phyloP scores from a whole-genome alignment of 2,329 filamentous ascomycete species.

The Berkeleyomyces rouxiae region DNA sequence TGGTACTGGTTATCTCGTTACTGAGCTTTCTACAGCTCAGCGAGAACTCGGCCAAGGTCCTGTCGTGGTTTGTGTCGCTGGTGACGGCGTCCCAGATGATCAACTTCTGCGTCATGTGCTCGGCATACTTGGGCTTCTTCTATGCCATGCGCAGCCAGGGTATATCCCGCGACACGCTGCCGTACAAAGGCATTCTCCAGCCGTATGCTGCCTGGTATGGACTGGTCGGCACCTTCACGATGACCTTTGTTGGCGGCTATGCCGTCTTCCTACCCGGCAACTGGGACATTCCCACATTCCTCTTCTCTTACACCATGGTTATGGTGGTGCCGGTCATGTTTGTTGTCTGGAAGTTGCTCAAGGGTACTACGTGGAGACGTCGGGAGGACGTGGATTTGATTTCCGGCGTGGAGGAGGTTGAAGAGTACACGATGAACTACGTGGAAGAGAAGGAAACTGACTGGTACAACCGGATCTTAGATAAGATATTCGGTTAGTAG shows the following conservation, averaged over 20 bases:
- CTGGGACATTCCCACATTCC: constrained; percentile 53
- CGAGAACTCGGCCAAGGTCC: constrained; percentile 45
- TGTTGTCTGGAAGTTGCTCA: constrained; percentile 53
- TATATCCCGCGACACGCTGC: constrained; percentile 47
- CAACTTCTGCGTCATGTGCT: constrained; percentile 52
- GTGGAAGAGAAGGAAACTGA: constrained; percentile 24
- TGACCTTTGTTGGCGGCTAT: constrained; percentile 63
- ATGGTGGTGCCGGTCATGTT: constrained; percentile 53
- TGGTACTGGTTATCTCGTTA: constrained; percentile 50
- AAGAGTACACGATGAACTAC: constrained; percentile 48
- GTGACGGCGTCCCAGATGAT: constrained; percentile 60
- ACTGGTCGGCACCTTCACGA: constrained; percentile 44
- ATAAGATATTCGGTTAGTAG: constrained; percentile 39
- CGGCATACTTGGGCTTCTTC: constrained; percentile 57
- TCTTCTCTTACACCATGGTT: constrained; percentile 66
- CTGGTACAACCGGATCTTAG: constrained; percentile 31
- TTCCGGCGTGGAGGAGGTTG: constrained; percentile 47
- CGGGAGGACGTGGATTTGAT: constrained; percentile 45
- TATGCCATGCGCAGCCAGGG: constrained; percentile 54
- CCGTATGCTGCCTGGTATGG: constrained; percentile 57
- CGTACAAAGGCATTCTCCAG: constrained; percentile 52
- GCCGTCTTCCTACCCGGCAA: constrained; percentile 50
- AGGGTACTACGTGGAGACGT: constrained; percentile 35
- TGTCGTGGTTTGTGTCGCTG: constrained; percentile 54
- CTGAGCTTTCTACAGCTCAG: constrained; percentile 61